These are phyloP conservation scores for Sphaerulina vaccinii DNA, from an alignment of 2,329 filamentous ascomycete genomes.

Conservation along the genomic window DNA sequence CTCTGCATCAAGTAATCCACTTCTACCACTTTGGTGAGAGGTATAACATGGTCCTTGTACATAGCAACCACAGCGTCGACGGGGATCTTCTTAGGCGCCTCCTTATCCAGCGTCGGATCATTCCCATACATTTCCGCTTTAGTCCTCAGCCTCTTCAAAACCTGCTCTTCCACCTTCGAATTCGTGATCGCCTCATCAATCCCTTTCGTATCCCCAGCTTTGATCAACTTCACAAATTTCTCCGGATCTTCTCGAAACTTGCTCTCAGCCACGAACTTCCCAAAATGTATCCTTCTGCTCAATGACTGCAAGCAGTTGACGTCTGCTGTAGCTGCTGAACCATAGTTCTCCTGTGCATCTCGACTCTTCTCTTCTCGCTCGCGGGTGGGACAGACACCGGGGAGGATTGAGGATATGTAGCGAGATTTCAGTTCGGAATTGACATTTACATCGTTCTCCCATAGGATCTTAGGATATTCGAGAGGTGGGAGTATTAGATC, in stretches of 20 bases:
- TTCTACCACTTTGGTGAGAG: conserved; percentile 96
- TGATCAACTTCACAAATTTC: conserved; percentile 78
- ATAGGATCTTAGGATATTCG: conserved; percentile 82
- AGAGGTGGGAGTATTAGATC: conserved; percentile 82
- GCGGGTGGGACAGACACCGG: conserved; percentile 75
- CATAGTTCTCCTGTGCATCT: conserved; percentile 91
- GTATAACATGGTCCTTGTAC: conserved; percentile 91
- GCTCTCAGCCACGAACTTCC: conserved; percentile 95
- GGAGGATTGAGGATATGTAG: conserved; percentile 81
- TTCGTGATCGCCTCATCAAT: conserved; percentile 92
- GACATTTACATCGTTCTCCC: conserved; percentile 85
- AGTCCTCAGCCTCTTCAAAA: conserved; percentile 77
- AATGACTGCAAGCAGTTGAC: conserved; percentile 87
- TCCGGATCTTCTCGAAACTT: conserved; percentile 87
- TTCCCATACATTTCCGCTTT: conserved; percentile 94
- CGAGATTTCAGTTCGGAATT: conserved; percentile 82
- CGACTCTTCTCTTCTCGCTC: conserved; percentile 71
- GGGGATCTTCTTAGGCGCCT: conserved; percentile 71
- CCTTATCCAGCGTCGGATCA: conserved; percentile 68
- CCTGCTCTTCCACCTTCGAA: conserved; percentile 81
- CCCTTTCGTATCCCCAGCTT: conserved; percentile 71
- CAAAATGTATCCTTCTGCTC: conserved; percentile 90
- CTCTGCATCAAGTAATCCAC: conserved; percentile 98
- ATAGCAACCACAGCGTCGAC: conserved; percentile 86
- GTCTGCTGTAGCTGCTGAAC: conserved; percentile 85